phyloP scores from a whole-genome alignment of 2,329 filamentous ascomycete species.

The Penicillium sp. region DNA sequence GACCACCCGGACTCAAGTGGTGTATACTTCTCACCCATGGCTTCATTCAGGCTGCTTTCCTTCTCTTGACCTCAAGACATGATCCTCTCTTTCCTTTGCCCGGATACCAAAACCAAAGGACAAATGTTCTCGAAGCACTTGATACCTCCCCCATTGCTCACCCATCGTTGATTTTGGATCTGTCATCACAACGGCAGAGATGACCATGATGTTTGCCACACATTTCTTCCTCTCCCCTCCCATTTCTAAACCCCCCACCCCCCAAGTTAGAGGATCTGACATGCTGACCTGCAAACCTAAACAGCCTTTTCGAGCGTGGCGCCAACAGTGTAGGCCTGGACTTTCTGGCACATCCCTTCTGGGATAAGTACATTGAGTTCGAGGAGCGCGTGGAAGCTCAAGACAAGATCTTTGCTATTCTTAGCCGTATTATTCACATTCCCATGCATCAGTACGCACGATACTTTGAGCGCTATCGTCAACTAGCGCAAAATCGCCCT shows the following conservation, averaged over 20 bases:
- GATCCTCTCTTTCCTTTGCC: conserved; percentile 18
- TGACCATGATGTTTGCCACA: conserved; percentile 46
- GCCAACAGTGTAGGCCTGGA: conserved; percentile 83
- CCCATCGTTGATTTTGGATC: conserved; percentile 41
- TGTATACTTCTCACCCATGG: conserved; percentile 54
- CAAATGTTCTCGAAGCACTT: conserved; percentile 34
- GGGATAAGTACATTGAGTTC: conserved; percentile 98
- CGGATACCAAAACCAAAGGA: conserved; percentile 26
- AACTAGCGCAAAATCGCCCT: conserved; percentile 70
- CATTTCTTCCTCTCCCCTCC: conserved; percentile 30
- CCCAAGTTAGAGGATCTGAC: conserved; percentile 16
- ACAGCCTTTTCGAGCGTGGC: conserved; percentile 88
- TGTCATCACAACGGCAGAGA: conserved; percentile 36
- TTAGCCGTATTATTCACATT: conserved; percentile 79
- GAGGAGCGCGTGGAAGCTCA: conserved; percentile 85
- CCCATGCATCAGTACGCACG: conserved; percentile 94
- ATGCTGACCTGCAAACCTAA: conserved; percentile 39
- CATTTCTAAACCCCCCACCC: conserved; percentile 20
- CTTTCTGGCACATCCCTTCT: conserved; percentile 92
- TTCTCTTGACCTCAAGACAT: conserved; percentile 39
- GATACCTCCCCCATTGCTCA: conserved; percentile 30
- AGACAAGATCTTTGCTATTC: conserved; percentile 81
- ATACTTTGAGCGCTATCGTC: conserved; percentile 89
- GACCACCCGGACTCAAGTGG: conserved; percentile 41
- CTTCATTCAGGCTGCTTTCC: conserved; percentile 51